These are phyloP conservation scores for Ogataea nakhonphanomensis DNA, from an alignment of 805 yeast genomes.

Conservation along the genomic window DNA sequence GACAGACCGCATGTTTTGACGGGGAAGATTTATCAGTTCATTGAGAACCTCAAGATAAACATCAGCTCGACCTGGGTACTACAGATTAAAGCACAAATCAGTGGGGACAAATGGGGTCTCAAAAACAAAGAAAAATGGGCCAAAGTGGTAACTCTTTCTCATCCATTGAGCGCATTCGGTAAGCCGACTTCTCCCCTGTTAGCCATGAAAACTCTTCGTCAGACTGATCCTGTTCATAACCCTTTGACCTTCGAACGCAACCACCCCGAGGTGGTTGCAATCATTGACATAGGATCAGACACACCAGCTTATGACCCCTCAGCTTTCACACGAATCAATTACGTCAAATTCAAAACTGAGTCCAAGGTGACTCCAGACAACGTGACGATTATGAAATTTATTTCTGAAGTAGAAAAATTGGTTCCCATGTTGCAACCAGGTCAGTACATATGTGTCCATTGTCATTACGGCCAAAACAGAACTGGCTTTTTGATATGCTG, in stretches of 20 bases:
- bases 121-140: constrained; percentile 75
- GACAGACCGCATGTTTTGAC: constrained; percentile 62
- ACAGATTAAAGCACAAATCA: constrained; percentile 54
- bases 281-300: constrained; percentile 68
- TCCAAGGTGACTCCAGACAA: constrained; percentile 72
- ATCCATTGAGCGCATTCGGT: constrained; percentile 31
- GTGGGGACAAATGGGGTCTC: constrained; percentile 75
- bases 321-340: constrained; percentile 49
- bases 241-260: constrained; percentile 50
- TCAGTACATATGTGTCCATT: constrained; percentile 61
- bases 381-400: constrained; percentile 53
- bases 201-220: constrained; percentile 74
- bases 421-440: constrained; percentile 22
- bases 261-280: constrained; percentile 52
- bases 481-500: constrained; percentile 74
- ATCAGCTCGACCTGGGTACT: constrained; percentile 72
- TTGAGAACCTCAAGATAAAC: constrained; percentile 45
- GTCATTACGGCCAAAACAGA: constrained; percentile 79
- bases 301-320: constrained; percentile 69
- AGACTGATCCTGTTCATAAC: constrained; percentile 58
- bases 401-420: constrained; percentile 49
- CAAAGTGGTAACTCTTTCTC: constrained; percentile 48
- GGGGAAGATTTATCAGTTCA: constrained; percentile 57
- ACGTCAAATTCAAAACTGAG: constrained; percentile 73
- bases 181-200: constrained; percentile 45